Base-by-base conservation (phyloP, 352 stramenopile species). In the Globisporangium nagaii region DNA sequence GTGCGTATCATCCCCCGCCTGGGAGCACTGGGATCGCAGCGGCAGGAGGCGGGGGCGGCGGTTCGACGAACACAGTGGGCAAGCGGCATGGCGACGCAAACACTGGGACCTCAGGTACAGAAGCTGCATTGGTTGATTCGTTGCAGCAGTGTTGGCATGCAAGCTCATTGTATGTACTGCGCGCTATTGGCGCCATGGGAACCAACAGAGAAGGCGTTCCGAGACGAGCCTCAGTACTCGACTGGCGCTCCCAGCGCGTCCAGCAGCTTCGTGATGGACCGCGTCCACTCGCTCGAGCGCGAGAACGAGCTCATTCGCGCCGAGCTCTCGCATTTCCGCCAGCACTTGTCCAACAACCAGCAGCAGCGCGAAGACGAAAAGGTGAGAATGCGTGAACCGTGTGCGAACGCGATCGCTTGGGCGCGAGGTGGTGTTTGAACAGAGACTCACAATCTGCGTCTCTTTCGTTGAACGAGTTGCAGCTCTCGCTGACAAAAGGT, bases 261-360 rank as follows among this genome's bases (percentile, higher is more conserved):
- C 12, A 56, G 32, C 32, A 57, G 39, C 22, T 43, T 60, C 22
- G 28, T 63, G 34, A 52, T 66, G 36, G 71, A 84, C n/a, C 67
- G 72, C 5, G 51, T 91, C 17, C 37, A 71, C 17, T 31, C 53
- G 15, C 60, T 91, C 11, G 81, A 91, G 63, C 61, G 67, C 3
- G 78, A 91, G 42, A 86, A 87, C 48, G 65, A 79, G 27, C 54
- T 52, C 31, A 73, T 87, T 27, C 78, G 76, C 2, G 60, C 73
- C 27, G 77, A 90, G 37, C 12, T 90, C 9, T 43, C 68, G 31
- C 76, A 86, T 35, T 51, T 90, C 9, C 74, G 75, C 8, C 67
- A 79, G 6, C 55, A 75, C 25, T 47, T 76, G 13, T 85, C 72
- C 7, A 86, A 66, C 52, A 88, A 86, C 60, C 61, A 81, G 24